Conservation (phyloP, 1,139 yeast genomes). For the Kodamaea fungicola region DNA sequence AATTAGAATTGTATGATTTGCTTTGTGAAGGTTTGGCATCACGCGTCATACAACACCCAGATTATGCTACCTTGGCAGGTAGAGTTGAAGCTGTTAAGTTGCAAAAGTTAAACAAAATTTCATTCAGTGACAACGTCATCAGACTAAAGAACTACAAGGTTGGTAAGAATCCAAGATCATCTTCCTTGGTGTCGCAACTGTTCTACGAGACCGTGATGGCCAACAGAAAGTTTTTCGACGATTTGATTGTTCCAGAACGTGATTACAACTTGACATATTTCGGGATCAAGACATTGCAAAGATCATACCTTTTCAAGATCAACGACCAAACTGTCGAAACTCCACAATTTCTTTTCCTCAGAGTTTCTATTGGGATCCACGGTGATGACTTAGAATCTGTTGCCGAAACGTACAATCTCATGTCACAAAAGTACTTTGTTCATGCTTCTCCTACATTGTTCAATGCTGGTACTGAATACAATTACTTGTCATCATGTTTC, state of each 20-base stretch:
- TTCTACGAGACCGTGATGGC: slow-evolving; percentile 29
- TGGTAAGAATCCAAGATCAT: slow-evolving; percentile 10
- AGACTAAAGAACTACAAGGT: slow-evolving; percentile 18
- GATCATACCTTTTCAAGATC: slow-evolving; percentile 72
- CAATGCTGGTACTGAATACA: slow-evolving; percentile 86
- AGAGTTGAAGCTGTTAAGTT: slow-evolving; percentile 35
- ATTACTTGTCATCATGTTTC: slow-evolving; percentile 89
- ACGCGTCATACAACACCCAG: slow-evolving; percentile 43
- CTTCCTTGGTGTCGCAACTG: slow-evolving; percentile 21
- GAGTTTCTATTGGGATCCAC: slow-evolving; percentile 87
- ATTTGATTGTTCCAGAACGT: slow-evolving; percentile 65
- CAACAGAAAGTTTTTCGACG: slow-evolving; percentile 32
- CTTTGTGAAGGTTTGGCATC: slow-evolving; percentile 46
- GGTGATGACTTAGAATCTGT: slow-evolving; percentile 69
- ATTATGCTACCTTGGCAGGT: slow-evolving; percentile 47
- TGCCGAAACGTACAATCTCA: slow-evolving; percentile 75
- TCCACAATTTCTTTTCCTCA: slow-evolving; percentile 87
- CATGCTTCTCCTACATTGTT: slow-evolving; percentile 89
- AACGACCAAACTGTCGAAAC: slow-evolving; percentile 79
- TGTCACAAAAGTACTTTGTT: slow-evolving; percentile 81
- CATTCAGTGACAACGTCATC: slow-evolving; percentile 34
- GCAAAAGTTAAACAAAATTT: slow-evolving; percentile 22
- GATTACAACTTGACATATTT: slow-evolving; percentile 81
- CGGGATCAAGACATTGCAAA: slow-evolving; percentile 84
- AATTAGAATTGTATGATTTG: slow-evolving; percentile 33